phyloP scores from a whole-genome alignment of 306 rosid species.

The Macrotyloma uniflorum region DNA sequence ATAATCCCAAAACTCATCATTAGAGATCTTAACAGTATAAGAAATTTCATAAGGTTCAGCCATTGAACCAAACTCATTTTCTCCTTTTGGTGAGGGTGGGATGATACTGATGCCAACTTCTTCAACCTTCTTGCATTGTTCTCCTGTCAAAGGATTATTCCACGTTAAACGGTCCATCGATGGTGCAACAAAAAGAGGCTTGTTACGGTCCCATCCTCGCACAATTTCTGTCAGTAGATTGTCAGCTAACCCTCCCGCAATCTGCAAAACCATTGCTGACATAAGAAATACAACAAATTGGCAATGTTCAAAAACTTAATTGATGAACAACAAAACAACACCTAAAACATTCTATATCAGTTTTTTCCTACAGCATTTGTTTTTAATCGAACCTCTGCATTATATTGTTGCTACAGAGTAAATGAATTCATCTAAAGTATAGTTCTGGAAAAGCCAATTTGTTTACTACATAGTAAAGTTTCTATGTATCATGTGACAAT shows the following conservation, averaged over 20 bases:
- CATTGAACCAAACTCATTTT: slow-evolving; percentile 60
- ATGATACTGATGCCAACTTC: slow-evolving; percentile 73
- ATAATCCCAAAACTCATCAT: neutral
- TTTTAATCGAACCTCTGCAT: no score
- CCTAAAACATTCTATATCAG: no score
- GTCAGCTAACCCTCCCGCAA: slow-evolving; percentile 78
- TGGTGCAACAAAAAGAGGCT: slow-evolving; percentile 78
- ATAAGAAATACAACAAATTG: neutral
- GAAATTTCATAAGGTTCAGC: slow-evolving; percentile 49
- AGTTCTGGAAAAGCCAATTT: neutral
- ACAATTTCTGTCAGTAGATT: slow-evolving; percentile 66
- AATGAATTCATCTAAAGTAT: neutral
- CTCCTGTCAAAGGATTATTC: slow-evolving; percentile 69
- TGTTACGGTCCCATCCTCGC: slow-evolving; percentile 79
- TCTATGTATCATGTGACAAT: neutral
- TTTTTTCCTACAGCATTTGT: no score
- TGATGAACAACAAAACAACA: no score
- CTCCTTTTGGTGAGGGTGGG: slow-evolving; percentile 57
- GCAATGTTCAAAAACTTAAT: neutral
- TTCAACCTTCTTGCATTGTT: slow-evolving; percentile 55
- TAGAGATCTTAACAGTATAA: neutral
- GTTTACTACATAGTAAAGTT: neutral
- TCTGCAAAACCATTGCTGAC: slow-evolving; percentile 45
- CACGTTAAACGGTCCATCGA: slow-evolving; percentile 78
- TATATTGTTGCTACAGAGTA: neutral